Base-by-base conservation (phyloP, 148 eudicot species). In the Rhododendron vialii region DNA sequence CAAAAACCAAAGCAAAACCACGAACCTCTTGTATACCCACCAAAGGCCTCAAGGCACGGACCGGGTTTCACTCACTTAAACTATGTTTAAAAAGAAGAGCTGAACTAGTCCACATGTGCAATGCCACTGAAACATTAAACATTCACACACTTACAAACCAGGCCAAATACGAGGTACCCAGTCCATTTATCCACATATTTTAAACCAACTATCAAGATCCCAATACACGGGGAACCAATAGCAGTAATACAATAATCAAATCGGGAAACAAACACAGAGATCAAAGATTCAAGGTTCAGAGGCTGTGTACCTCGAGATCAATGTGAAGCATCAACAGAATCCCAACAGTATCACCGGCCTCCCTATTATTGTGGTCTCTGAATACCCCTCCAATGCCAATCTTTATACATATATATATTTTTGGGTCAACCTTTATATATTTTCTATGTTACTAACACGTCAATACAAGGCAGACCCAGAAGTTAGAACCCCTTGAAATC, bases 271-370 rank as follows among this genome's bases (percentile, higher is more conserved):
- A 55, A 67, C 22, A 65, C n/a, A 84, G 71, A 63, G 28, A 63
- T 63, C 71, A 50, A 77, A 87, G 41, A 76, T 61, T 47, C 88
- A 81, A 78, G 84, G 89, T 87, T 85, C 87, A 76, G 75, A 84
- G 51, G 47, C 78, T 78, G 36, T 83, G 33, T 88, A 93, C 91
- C 93, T 93, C 85, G 89, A 87, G 80, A 80, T 88, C 78, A 85
- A 89, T 83, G 85, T 36, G 74, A 80, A 85, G 83, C 86, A 82
- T 79, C 74, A 80, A n/a, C 5, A 18, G 53, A 65, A 86, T 84
- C 84, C 24, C 88, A 85, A 89, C 77, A 84, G 7, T 35, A 91
- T 88, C 94, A 94, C 96, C 94, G 96, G 48, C 96, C 92, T 88
- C 86, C 93, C 94, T 94, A 82, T 88, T 92, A 92, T 91, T 92